Conservation (phyloP, 192 early-diverging fungal species). For the Dissophora globulifera region DNA sequence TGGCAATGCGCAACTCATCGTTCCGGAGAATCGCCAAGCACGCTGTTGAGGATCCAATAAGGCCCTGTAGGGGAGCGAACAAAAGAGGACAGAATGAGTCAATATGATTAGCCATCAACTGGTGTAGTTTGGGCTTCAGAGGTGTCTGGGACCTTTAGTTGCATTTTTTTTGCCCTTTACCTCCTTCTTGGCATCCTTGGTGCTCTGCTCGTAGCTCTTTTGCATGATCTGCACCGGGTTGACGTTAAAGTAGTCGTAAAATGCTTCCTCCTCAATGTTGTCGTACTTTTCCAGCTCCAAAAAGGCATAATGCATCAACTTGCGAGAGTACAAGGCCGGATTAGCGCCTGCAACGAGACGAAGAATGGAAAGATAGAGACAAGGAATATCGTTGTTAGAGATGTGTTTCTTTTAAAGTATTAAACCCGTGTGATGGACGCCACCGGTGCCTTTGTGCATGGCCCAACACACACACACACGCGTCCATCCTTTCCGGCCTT, state of each 20-base stretch:
- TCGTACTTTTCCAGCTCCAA: constrained; percentile 87
- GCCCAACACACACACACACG: too few species aligned
- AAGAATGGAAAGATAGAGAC: constrained; percentile 1
- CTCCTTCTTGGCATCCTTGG: constrained; percentile 75
- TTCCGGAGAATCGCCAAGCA: constrained; percentile 86
- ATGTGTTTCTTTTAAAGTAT: background rate
- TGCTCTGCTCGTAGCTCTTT: constrained; percentile 78
- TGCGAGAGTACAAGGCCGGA: constrained; percentile 89
- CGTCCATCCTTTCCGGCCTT: too few species aligned
- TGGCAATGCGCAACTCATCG: constrained; percentile 93
- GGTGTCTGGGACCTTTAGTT: too few species aligned
- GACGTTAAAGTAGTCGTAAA: constrained; percentile 81
- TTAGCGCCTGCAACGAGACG: constrained; percentile 86
- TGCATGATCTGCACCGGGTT: constrained; percentile 87
- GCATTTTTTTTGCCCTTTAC: constrained; percentile 53
- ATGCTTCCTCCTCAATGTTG: constrained; percentile 80
- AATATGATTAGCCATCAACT: too few species aligned
- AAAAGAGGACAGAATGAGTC: too few species aligned
- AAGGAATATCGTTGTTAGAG: background rate
- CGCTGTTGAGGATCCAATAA: constrained; percentile 93
- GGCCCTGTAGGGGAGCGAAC: constrained; percentile 55
- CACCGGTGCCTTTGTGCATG: too few species aligned
- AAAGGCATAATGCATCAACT: constrained; percentile 94
- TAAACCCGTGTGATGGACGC: too few species aligned
- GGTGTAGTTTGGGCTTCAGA: too few species aligned